A percentile compares a stretch with the other conserved stretches of the same genome.
Evolutionary conservation across 202 grass and related monocot genomes (phyloP).

Genomic region (Bolboschoenoplectus hybrid): DNA sequence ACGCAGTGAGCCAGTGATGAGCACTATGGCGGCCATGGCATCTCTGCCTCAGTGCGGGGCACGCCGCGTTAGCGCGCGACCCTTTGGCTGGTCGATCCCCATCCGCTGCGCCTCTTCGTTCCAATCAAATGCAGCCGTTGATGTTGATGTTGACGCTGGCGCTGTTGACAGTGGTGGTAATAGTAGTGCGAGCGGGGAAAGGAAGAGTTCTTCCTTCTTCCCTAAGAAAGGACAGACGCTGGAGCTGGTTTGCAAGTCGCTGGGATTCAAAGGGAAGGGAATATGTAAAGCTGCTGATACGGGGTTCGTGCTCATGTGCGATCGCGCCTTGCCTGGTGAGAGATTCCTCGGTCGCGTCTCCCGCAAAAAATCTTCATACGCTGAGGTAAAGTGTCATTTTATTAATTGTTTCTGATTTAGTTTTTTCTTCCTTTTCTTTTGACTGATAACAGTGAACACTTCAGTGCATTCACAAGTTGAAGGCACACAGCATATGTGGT

Average conservation of each 20-base stretch:
- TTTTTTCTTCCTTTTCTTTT: neutral
- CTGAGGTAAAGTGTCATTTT: conserved; percentile 24
- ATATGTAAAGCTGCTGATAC: conserved; percentile 75
- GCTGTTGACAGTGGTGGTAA: neutral
- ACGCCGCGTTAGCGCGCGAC: conserved; percentile 44
- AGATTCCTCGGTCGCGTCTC: conserved; percentile 72
- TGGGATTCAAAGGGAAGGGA: conserved; percentile 90
- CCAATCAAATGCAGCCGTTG: conserved; percentile 40
- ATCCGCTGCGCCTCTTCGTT: conserved; percentile 43
- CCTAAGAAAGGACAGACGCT: conserved; percentile 78
- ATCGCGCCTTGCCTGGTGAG: conserved; percentile 92
- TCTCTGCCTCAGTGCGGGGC: conserved; percentile 55
- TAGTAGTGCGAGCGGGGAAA: conserved; percentile 33
- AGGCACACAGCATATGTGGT: conserved; percentile 1
- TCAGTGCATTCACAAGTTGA: neutral
- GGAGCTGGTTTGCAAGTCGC: conserved; percentile 84
- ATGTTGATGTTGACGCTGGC: conserved; percentile 34
- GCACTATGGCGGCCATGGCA: conserved; percentile 51
- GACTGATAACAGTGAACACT: neutral
- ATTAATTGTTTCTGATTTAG: too few relatives aligned
- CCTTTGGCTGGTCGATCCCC: conserved; percentile 41
- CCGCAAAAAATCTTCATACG: conserved; percentile 50
- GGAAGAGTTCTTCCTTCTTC: conserved; percentile 49
- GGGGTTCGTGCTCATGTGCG: conserved; percentile 82
- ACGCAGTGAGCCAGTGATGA: conserved; percentile 16